Evolutionary conservation across 352 stramenopile genomes (phyloP).

Genomic region (Globisporangium paroecandrum): DNA sequence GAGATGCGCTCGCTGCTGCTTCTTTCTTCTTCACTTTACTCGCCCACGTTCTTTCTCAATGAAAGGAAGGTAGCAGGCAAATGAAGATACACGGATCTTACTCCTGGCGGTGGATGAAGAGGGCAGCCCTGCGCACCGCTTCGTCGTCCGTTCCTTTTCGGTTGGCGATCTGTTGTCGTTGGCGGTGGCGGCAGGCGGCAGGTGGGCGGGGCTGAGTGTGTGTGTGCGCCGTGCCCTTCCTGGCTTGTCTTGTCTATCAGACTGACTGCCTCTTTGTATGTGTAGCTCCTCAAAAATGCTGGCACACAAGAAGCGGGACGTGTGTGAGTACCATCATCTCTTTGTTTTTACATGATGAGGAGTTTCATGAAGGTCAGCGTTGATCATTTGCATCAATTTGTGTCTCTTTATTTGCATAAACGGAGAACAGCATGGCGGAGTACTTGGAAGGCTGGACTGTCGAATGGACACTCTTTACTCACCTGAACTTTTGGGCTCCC

Average conservation of each 20-base stretch:
- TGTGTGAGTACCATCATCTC: neutral
- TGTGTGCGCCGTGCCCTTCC: neutral
- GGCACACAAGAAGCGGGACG: neutral
- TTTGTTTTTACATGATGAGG: neutral
- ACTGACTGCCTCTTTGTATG: slow-evolving; percentile 7
- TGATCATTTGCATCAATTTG: neutral
- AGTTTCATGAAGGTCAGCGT: neutral
- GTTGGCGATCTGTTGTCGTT: neutral
- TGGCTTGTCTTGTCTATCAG: slow-evolving; percentile 2
- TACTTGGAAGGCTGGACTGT: neutral
- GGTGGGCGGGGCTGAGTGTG: neutral
- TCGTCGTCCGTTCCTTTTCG: neutral
- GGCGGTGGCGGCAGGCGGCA: neutral
- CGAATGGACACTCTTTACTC: slow-evolving; percentile 9
- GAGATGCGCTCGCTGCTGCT: no score
- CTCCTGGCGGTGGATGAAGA: neutral
- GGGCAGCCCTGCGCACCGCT: neutral
- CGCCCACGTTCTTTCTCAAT: neutral
- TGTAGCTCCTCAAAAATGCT: slow-evolving; percentile 4
- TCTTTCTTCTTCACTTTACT: neutral
- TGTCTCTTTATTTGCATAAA: neutral
- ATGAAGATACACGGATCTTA: neutral
- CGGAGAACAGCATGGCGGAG: neutral
- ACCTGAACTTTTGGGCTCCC: slow-evolving; percentile 11
- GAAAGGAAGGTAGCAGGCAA: neutral